Percentiles rank a stretch among this genome's conserved stretches.
phyloP scores from a whole-genome alignment of 441 rosid genomes.

The Geranium incanum region DNA sequence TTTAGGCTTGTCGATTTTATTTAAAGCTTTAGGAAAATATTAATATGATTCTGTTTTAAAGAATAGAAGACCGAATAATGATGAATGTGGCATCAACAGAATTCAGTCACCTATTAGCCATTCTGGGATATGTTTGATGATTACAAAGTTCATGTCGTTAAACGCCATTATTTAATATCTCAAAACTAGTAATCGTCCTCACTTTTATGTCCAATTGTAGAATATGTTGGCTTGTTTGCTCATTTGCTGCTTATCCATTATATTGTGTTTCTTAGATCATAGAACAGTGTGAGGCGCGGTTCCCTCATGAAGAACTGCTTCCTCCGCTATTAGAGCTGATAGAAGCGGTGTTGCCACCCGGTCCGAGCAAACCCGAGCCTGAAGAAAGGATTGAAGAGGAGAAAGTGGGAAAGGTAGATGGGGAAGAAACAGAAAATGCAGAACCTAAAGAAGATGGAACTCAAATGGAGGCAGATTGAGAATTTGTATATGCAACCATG shows the following conservation, averaged over 20 bases:
- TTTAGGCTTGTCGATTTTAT: neutral
- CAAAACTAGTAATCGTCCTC: neutral
- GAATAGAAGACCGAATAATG: neutral
- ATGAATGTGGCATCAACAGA: neutral
- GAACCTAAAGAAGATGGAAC: neutral
- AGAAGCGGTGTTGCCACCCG: slow-evolving; percentile 25
- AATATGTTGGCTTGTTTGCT: neutral
- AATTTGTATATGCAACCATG: neutral
- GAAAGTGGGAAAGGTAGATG: neutral
- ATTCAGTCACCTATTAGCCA: neutral
- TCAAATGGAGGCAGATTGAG: slow-evolving; percentile 17
- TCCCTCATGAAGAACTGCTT: slow-evolving; percentile 21
- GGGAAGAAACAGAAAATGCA: neutral
- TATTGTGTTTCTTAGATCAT: slow-evolving; percentile 29
- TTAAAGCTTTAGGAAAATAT: neutral
- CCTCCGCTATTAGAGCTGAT: slow-evolving; percentile 32
- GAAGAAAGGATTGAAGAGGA: slow-evolving; percentile 12
- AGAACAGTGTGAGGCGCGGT: slow-evolving; percentile 33
- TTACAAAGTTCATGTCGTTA: neutral
- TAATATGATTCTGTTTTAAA: neutral
- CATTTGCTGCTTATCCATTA: neutral
- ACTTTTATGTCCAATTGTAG: neutral
- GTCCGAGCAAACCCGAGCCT: slow-evolving; percentile 17
- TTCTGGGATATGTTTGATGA: neutral
- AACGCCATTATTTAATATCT: neutral